Evolutionary conservation across 352 stramenopile genomes (phyloP), one percentile per base, ranked within the genome.

Genomic region (Pythium chondricola): DNA sequence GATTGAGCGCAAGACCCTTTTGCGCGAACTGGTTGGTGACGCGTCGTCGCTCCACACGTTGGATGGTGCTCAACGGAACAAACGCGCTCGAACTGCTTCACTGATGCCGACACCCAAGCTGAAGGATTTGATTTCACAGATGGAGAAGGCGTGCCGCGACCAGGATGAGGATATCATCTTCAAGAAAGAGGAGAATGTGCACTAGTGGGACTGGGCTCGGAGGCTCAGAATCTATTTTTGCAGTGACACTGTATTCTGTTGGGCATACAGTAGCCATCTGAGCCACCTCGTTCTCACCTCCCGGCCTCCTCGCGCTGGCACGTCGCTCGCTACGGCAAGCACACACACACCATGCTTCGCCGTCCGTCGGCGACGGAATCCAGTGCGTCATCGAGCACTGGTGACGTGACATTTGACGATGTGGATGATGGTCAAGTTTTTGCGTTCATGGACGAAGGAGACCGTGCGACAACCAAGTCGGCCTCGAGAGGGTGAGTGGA

Each of bases 1-100:
- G 10, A 88, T 92, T 18, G 74, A 92, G 46, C 71, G 80, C 22
- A 88, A 86, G 46, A 88, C 80, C 29, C 50, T 92, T n/a, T 56
- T 80, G n/a, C 71, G 71, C 30, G 74, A 85, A 27, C 64, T 86
- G 45, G 37, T 74, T 9, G 59, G 58, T 0, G 52, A 58, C 29
- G 36, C 51, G 5, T 35, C 36, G 6, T 52, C 43, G 14, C 43
- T 58, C 16, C 68, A 74, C 2, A 74, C 73, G 17, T 63, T 72
- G 4, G 48, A 63, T 18, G 48, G 56, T n/a, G 32, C 48, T 6
- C 33, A 53, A 13, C 33, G 47, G 8, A 57, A 52, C 41, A 52
- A 48, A 7, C 56, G 48, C 17, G 17, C 43, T 20, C 56, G 54
- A 1, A 63, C 54, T 3, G 39, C 56, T 4, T 63, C 56, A 8